These are phyloP conservation scores for Moesziomyces sp. DNA, from an alignment of 1,284 basidiomycete genomes.

Conservation along the genomic window DNA sequence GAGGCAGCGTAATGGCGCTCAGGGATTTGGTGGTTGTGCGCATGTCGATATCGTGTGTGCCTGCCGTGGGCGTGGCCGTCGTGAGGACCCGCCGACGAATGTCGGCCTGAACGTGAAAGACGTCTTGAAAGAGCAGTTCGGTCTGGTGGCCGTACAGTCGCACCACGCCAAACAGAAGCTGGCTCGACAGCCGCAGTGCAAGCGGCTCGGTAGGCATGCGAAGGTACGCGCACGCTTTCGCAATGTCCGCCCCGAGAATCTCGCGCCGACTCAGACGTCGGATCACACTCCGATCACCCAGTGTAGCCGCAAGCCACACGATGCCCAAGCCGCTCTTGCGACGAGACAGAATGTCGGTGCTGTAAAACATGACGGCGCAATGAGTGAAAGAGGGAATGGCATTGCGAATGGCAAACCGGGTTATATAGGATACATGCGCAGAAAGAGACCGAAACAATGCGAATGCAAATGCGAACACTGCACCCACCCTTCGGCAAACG, in stretches of 20 bases:
- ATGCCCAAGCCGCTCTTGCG: slow-evolving; percentile 51
- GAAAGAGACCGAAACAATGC: slow-evolving; percentile 6
- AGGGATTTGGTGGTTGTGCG: slow-evolving; percentile 6
- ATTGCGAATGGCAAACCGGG: slow-evolving; percentile 1
- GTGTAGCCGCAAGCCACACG: slow-evolving; percentile 62
- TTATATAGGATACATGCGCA: slow-evolving; percentile 8
- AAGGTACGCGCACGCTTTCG: slow-evolving; percentile 39
- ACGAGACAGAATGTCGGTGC: slow-evolving; percentile 48
- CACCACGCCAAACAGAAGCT: slow-evolving; percentile 57
- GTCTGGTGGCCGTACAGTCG: slow-evolving; percentile 48
- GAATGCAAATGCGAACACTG: slow-evolving; percentile 25
- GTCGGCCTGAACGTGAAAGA: slow-evolving; percentile 22
- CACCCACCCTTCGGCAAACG: background rate
- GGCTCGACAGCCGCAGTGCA: slow-evolving; percentile 52
- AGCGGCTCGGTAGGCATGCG: slow-evolving; percentile 45
- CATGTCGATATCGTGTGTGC: slow-evolving; percentile 39
- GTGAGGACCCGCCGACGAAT: slow-evolving; percentile 24
- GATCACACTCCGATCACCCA: slow-evolving; percentile 41
- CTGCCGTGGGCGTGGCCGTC: background rate
- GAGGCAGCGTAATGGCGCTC: slow-evolving; percentile 36
- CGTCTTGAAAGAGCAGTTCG: slow-evolving; percentile 40
- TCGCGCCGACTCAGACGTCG: slow-evolving; percentile 48
- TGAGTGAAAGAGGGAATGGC: background rate
- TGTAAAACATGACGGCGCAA: slow-evolving; percentile 52
- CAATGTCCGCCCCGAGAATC: slow-evolving; percentile 40